Percentiles rank a stretch among this genome's conserved stretches.
These are phyloP conservation scores for Neofusicoccum kwambonambiense DNA, from an alignment of 2,329 filamentous ascomycete species.

Conservation along the genomic window DNA sequence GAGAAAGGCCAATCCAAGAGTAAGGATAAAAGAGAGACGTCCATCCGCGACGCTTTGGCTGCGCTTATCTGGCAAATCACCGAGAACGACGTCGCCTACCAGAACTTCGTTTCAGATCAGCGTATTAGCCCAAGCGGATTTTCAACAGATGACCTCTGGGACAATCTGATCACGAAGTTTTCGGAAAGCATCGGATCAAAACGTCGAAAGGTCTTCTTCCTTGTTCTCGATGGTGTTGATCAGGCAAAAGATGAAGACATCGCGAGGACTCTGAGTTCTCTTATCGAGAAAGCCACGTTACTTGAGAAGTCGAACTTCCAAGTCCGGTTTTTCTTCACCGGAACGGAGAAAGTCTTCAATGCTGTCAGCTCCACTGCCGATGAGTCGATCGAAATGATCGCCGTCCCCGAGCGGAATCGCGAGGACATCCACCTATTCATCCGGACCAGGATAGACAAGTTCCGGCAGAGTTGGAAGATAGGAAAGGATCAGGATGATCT, in stretches of 20 bases:
- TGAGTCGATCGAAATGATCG: neutral
- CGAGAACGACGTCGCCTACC: neutral
- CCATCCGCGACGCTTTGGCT: neutral
- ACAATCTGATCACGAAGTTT: neutral
- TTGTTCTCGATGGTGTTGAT: neutral
- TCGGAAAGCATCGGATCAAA: neutral
- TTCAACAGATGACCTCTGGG: neutral
- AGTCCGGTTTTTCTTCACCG: neutral
- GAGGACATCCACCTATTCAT: neutral
- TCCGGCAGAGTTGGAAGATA: neutral
- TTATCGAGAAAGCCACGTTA: neutral
- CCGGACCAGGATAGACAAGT: no score
- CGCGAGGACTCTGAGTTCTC: neutral
- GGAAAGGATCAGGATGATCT: neutral
- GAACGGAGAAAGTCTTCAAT: neutral
- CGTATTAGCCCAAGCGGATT: neutral
- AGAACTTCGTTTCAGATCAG: neutral
- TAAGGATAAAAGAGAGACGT: neutral
- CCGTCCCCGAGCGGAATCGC: neutral
- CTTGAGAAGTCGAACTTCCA: neutral
- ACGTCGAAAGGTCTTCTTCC: neutral
- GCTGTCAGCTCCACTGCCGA: neutral
- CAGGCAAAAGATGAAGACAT: neutral
- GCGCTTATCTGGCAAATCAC: neutral
- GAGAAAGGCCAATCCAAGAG: neutral